Evolutionary conservation across 805 yeast genomes (phyloP).

Genomic region (Zygoascus flipseniorum): DNA sequence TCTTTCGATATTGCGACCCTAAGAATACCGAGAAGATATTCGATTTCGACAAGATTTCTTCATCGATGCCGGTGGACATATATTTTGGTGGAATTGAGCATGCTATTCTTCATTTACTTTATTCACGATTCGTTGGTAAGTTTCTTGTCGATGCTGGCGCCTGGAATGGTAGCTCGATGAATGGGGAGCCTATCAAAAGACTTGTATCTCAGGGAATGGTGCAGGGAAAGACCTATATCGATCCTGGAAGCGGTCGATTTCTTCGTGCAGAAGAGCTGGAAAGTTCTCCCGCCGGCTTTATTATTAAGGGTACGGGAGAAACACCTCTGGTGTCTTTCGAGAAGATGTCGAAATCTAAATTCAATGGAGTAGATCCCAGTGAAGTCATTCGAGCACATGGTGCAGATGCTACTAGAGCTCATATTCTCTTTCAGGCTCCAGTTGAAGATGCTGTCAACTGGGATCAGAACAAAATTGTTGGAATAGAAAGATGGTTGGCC

Average conservation of each 20-base stretch:
- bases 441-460: slow-evolving; percentile 72
- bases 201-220: slow-evolving; percentile 97
- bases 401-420: slow-evolving; percentile 92
- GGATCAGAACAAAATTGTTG: slow-evolving; percentile 83
- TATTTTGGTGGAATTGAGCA: slow-evolving; percentile 96
- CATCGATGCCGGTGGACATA: slow-evolving; percentile 72
- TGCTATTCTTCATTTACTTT: slow-evolving; percentile 84
- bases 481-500: slow-evolving; percentile 79
- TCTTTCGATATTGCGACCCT: slow-evolving; percentile 74
- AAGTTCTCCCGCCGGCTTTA: slow-evolving; percentile 30
- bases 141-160: slow-evolving; percentile 49
- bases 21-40: slow-evolving; percentile 52
- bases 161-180: slow-evolving; percentile 52
- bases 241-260: slow-evolving; percentile 66
- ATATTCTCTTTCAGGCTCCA: slow-evolving; percentile 87
- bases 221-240: slow-evolving; percentile 74
- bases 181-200: slow-evolving; percentile 73
- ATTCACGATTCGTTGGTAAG: slow-evolving; percentile 78
- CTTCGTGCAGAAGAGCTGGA: slow-evolving; percentile 72
- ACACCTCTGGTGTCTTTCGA: slow-evolving; percentile 57
- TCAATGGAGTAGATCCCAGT: slow-evolving; percentile 88
- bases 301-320: slow-evolving; percentile 41
- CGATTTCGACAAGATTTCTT: slow-evolving; percentile 38
- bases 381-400: slow-evolving; percentile 70
- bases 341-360: slow-evolving; percentile 95